phyloP scores from a whole-genome alignment of 495 filamentous ascomycete species.

The Daldinia decipiens region DNA sequence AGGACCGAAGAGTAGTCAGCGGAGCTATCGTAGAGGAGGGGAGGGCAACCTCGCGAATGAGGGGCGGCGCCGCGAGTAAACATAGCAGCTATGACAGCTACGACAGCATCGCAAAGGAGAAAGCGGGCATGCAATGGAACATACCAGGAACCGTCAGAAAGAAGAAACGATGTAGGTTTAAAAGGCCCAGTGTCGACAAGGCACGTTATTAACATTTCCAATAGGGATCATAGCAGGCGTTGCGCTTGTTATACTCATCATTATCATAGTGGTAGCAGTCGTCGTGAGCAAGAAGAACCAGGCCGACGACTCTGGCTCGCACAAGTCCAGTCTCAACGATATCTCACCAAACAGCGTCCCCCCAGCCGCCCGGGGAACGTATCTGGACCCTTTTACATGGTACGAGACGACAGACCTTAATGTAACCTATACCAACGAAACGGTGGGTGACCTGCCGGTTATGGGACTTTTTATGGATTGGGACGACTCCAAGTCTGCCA shows the following conservation, averaged over 20 bases:
- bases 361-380: slow-evolving; percentile 72
- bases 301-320: slow-evolving; percentile 46
- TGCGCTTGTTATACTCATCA: slow-evolving; percentile 68
- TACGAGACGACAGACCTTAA: slow-evolving; percentile 93
- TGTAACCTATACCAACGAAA: slow-evolving; percentile 87
- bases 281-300: slow-evolving; percentile 74
- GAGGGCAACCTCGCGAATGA: slow-evolving; percentile 46
- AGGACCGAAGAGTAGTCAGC: slow-evolving; percentile 70
- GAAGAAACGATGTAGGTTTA: slow-evolving; percentile 61
- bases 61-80: slow-evolving; percentile 49
- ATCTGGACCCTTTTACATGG: slow-evolving; percentile 93
- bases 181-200: background rate
- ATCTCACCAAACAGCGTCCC: slow-evolving; percentile 73
- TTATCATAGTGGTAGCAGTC: slow-evolving; percentile 79
- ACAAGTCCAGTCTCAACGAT: slow-evolving; percentile 65
- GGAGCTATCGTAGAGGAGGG: slow-evolving; percentile 77
- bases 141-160: slow-evolving; percentile 33
- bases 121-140: slow-evolving; percentile 9
- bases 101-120: slow-evolving; percentile 54
- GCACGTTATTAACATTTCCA: slow-evolving; percentile 33
- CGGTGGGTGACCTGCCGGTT: slow-evolving; percentile 82
- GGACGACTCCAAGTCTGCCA: slow-evolving; percentile 83
- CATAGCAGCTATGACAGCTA: slow-evolving; percentile 52
- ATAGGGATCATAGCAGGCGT: slow-evolving; percentile 64
- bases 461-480: slow-evolving; percentile 91